phyloP scores from a whole-genome alignment of 2,329 filamentous ascomycete genomes.

The Penicillium freii region DNA sequence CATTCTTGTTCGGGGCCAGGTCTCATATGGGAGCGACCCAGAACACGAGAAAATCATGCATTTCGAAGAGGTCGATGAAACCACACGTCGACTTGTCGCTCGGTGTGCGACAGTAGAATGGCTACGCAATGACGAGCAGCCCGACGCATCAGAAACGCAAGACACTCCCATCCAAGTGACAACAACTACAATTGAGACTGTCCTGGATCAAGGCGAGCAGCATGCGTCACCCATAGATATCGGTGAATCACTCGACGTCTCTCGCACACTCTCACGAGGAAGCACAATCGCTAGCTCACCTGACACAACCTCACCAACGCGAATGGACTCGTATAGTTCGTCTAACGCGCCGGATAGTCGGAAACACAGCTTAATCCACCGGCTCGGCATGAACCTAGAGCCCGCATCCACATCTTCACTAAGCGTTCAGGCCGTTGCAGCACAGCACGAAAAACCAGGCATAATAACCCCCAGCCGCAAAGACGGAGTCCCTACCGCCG shows the following conservation, averaged over 20 bases:
- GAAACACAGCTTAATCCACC: conserved; percentile 27
- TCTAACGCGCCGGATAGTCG: conserved; percentile 16
- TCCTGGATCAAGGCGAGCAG: conserved; percentile 16
- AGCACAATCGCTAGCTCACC: conserved; percentile 35
- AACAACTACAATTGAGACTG: conserved; percentile 21
- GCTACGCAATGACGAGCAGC: conserved; percentile 38
- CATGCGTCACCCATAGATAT: conserved; percentile 22
- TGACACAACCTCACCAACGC: conserved; percentile 49
- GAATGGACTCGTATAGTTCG: conserved; percentile 31
- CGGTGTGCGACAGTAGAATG: conserved; percentile 49
- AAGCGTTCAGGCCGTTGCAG: conserved; percentile 75
- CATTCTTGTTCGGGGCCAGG: conserved; percentile 69
- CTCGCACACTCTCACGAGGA: conserved; percentile 36
- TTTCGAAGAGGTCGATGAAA: conserved; percentile 52
- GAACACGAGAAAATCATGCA: conserved; percentile 48
- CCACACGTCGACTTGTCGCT: conserved; percentile 47
- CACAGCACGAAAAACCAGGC: conserved; percentile 76
- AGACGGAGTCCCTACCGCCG: conserved; percentile 33
- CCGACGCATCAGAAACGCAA: conserved; percentile 15
- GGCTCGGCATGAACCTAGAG: conserved; percentile 68
- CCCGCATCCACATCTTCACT: conserved; percentile 68
- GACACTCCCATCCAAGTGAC: conserved; percentile 12
- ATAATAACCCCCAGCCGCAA: conserved; percentile 73
- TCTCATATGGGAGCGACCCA: conserved; percentile 54
- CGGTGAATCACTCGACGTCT: conserved; percentile 32